Base-by-base conservation (phyloP, 2,329 filamentous ascomycete species). In the Gremmenia infestans region DNA sequence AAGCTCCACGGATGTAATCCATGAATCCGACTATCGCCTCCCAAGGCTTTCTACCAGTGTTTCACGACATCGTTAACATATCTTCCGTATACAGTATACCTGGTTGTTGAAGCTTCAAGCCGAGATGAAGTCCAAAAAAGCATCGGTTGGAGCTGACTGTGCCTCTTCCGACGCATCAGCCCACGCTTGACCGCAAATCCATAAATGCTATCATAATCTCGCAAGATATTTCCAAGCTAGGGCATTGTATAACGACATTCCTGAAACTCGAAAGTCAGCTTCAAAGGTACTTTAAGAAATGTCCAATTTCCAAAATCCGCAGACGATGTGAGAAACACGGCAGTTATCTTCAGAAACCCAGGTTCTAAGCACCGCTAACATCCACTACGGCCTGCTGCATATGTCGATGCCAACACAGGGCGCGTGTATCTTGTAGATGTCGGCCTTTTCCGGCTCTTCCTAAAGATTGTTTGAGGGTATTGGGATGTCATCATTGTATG, bases 371-470 rank as follows among this genome's bases (percentile, higher is more conserved):
- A 68, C 55, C 63, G 65, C 65, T 60, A 57, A 60, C 64, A 50
- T 47, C 58, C 56, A 58, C 56, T 45, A 40, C 53, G 36, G 54
- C 51, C 58, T 57, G 60, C 63, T 62, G 65, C 59, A 68, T 68
- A 55, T 67, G 66, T 53, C 66, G 66, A 67, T 67, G 58, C 65
- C 53, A 60, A 56, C 60, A 59, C 61, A 50, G 51, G 52, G 43
- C 40, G 32, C 45, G 9, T 4, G n/a, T 22, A 48, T 22, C 32
- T 50, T 50, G 45, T 54, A 25, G 54, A 50, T 49, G 60, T 51
- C 59, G 51, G 64, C 66, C 64, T 67, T 55, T 60, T 61, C 59
- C 66, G 66, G 66, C 66, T 68, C 66, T 68, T 68, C 66, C 66
- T 68, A 65, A 65, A 64, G 60, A 65, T 66, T 57, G 57, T 59